Evolutionary conservation across 75 land plant genomes (phyloP).

Genomic region (Sequoia sempervirens): DNA sequence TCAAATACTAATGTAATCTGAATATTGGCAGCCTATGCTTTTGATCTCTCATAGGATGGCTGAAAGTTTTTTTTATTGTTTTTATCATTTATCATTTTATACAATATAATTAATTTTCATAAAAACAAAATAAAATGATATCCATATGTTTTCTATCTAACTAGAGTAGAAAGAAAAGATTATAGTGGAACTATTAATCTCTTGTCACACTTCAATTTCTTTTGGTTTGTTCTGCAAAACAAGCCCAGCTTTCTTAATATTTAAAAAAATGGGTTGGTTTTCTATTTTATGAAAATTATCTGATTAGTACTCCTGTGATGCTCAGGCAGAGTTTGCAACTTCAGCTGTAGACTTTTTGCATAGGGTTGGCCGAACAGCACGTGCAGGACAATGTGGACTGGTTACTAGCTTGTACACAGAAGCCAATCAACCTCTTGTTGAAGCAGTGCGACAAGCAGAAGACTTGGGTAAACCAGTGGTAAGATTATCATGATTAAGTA

Average conservation of each 20-base stretch:
- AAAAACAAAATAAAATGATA: too few species aligned
- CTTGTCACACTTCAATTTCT: neutral
- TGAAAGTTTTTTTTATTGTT: too few species aligned
- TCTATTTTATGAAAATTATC: conserved; percentile 1
- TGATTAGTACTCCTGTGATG: conserved; percentile 9
- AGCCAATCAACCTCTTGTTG: conserved; percentile 66
- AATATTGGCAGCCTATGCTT: too few species aligned
- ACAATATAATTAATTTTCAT: too few species aligned
- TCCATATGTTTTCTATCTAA: neutral
- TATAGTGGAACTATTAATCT: neutral
- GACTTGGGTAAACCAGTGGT: conserved; percentile 67
- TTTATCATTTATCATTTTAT: too few species aligned
- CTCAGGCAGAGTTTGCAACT: conserved; percentile 90
- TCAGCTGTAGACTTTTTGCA: conserved; percentile 92
- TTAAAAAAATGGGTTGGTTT: neutral
- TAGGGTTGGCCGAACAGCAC: conserved; percentile 87
- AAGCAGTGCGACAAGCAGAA: conserved; percentile 67
- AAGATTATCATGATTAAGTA: conserved; percentile 10
- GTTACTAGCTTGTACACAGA: conserved; percentile 82
- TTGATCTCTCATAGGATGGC: too few species aligned
- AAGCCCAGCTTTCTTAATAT: neutral
- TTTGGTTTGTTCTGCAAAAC: neutral
- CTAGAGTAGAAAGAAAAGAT: neutral
- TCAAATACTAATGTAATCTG: too few species aligned
- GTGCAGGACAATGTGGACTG: conserved; percentile 83